phyloP scores from a whole-genome alignment of 2,329 filamentous ascomycete genomes.

The Phyllosticta paracitricarpa region DNA sequence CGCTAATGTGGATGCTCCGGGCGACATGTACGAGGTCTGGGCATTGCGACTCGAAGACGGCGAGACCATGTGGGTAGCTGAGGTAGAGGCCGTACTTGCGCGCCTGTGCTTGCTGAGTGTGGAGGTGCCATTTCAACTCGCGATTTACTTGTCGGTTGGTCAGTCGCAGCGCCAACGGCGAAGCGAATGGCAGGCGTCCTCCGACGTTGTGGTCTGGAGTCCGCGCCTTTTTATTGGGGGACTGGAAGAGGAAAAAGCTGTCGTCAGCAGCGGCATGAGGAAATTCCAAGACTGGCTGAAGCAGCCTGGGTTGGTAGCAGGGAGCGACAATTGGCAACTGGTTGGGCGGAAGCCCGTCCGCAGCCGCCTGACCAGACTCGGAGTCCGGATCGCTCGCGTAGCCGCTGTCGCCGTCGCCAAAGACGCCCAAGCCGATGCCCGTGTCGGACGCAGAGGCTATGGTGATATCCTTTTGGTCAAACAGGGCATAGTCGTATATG shows the following conservation, averaged over 20 bases:
- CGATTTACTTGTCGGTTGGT: conserved; percentile 25
- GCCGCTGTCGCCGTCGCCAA: conserved; percentile 22
- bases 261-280: neutral
- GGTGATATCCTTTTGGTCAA: conserved; percentile 27
- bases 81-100: conserved; percentile 30
- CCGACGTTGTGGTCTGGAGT: neutral
- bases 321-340: conserved; percentile 18
- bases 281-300: conserved; percentile 4
- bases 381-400: conserved; percentile 15
- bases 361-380: conserved; percentile 2
- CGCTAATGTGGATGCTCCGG: conserved; percentile 31
- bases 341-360: conserved; percentile 25
- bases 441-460: conserved; percentile 20
- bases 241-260: conserved; percentile 3
- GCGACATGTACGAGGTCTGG: conserved; percentile 32
- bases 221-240: neutral
- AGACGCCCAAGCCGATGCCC: conserved; percentile 11
- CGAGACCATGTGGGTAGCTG: conserved; percentile 31
- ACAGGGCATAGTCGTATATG: conserved; percentile 32
- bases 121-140: conserved; percentile 27
- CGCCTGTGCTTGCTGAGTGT: conserved; percentile 12
- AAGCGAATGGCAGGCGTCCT: conserved; percentile 14
- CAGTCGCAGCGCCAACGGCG: conserved; percentile 19
- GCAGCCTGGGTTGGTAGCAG: conserved; percentile 8
- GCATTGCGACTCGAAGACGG: conserved; percentile 28